Evolutionary conservation across 2,329 filamentous ascomycete species (phyloP), one percentile per base, ranked within the genome.

Genomic region (Aspergillus flavus): DNA sequence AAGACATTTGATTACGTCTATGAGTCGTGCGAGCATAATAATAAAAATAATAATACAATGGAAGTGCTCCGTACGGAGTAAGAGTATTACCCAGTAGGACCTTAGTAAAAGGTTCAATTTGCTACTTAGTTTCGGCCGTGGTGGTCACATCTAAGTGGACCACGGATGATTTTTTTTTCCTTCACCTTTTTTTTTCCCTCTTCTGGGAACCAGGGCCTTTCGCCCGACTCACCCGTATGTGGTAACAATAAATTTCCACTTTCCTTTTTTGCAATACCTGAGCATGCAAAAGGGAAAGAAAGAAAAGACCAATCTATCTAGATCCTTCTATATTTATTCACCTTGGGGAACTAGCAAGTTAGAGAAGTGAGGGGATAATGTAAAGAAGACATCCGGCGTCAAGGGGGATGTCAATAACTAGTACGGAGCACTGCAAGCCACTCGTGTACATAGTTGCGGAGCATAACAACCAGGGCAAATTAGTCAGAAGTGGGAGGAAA

Each of bases 381-480:
- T 57, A 41, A 63, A 52, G 23, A 30, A 59, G 43, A 30, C 54
- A 34, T 53, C 59, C 41, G 54, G 58, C 56, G 53, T 63, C 64
- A 66, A 66, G 64, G 65, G 65, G 63, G 34, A 57, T 57, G 54
- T 58, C 58, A 62, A 63, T 60, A 61, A 59, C 41, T 58, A 59
- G 39, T 58, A 39, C 53, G 28, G 39, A 48, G 36, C 26, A 30
- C 45, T 50, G 21, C 59, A 56, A 57, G 57, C 61, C 57, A 60
- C 57, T 56, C 19, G 30, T 55, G 48, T 55, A 39, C 52, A 39
- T 39, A 11, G 21, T 56, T 54, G 41, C 59, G 43, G 59, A 48
- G 61, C 57, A 50, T 32, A 52, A 21, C 48, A 32, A 34, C 26
- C 43, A 19, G n/a, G 16, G 9, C 56, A 34, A 46, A 30, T 48